These are phyloP conservation scores for Chenopodium album DNA, from an alignment of 148 eudicot genomes.

Conservation along the genomic window DNA sequence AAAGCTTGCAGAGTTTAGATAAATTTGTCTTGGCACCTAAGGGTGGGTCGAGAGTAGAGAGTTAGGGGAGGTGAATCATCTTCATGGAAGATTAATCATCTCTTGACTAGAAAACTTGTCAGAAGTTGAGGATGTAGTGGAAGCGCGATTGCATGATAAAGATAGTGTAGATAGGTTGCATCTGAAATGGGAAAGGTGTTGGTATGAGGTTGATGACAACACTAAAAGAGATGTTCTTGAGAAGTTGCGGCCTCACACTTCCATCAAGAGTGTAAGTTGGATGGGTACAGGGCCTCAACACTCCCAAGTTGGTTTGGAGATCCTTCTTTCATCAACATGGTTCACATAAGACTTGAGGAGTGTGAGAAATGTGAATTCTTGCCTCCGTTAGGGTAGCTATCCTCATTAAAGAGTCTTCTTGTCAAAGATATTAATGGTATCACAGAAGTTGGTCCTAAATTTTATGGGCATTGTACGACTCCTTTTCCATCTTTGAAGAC, in stretches of 20 bases:
- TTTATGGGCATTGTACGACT: not conserved
- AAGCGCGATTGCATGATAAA: slow-evolving; percentile 15
- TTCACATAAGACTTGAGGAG: not conserved
- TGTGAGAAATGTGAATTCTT: slow-evolving; percentile 8
- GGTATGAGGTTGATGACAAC: not conserved
- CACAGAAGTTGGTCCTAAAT: not conserved
- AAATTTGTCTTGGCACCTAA: not conserved
- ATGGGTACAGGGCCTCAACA: not conserved
- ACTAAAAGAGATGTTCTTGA: not conserved
- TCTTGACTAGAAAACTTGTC: not conserved
- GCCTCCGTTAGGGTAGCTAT: slow-evolving; percentile 4
- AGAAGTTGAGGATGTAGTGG: not conserved
- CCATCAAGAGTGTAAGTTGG: not conserved
- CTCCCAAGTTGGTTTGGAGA: slow-evolving; percentile 12
- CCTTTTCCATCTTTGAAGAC: slow-evolving; percentile 3
- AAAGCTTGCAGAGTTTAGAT: slow-evolving; percentile 1
- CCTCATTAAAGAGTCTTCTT: not conserved
- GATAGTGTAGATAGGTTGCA: not conserved
- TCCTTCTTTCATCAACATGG: slow-evolving; percentile 1
- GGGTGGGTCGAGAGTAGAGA: not conserved
- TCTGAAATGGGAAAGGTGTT: not conserved
- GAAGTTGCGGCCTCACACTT: not conserved
- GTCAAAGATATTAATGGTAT: slow-evolving; percentile 5
- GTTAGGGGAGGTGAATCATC: slow-evolving; percentile 1
- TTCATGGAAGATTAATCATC: not conserved